phyloP scores from a whole-genome alignment of 148 eudicot species.

The Bassia scoparia region DNA sequence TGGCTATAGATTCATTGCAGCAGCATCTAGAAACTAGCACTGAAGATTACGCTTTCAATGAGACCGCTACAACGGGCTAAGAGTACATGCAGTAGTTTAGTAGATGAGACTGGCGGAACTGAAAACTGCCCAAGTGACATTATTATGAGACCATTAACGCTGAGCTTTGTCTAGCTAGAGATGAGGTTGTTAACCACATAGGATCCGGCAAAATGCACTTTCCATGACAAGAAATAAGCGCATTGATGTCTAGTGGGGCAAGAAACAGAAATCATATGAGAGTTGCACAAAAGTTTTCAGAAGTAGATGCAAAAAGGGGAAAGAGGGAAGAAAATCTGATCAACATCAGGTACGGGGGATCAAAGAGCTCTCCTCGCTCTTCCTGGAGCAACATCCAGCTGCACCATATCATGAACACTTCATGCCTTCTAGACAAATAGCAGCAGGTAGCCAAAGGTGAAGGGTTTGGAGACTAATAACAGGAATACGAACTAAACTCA shows the following conservation, averaged over 20 bases:
- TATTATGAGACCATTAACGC: constrained; percentile 19
- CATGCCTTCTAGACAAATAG: too few relatives aligned
- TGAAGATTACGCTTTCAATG: constrained; percentile 3
- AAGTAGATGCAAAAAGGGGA: not conserved
- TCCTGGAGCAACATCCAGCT: constrained; percentile 38
- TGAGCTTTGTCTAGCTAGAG: constrained; percentile 46
- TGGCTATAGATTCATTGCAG: not conserved
- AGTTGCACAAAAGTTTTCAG: not conserved
- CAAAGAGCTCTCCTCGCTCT: constrained; percentile 67
- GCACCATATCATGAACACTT: constrained; percentile 64
- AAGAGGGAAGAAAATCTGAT: constrained; percentile 44
- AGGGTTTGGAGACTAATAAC: not conserved
- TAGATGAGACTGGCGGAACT: not conserved
- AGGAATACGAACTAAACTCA: not conserved
- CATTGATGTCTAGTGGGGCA: constrained; percentile 55
- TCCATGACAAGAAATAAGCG: constrained; percentile 81
- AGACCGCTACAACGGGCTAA: too few relatives aligned
- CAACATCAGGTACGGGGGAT: constrained; percentile 92
- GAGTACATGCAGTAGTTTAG: constrained; percentile 8
- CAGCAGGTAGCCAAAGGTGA: too few relatives aligned
- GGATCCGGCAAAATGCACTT: constrained; percentile 74
- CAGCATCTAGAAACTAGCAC: not conserved
- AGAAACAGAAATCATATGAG: not conserved
- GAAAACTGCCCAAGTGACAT: not conserved
- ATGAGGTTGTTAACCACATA: constrained; percentile 77